phyloP scores from a whole-genome alignment of 495 filamentous ascomycete genomes.

The Venustampulla echinocandica region DNA sequence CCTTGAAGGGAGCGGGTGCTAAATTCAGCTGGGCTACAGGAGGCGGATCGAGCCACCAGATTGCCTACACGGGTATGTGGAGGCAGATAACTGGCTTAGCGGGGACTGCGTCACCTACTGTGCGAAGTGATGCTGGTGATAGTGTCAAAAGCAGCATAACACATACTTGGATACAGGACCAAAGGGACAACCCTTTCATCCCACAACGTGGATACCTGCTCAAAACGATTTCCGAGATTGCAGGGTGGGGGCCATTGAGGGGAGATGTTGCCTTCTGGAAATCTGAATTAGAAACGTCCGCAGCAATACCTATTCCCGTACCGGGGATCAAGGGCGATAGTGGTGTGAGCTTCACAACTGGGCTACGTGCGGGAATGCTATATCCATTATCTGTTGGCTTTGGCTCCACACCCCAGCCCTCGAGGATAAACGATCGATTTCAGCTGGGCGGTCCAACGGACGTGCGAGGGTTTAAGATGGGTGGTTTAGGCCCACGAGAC shows the following conservation, averaged over 20 bases:
- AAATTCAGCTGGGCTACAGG: slow-evolving; percentile 62
- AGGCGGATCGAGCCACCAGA: slow-evolving; percentile 57
- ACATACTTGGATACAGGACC: slow-evolving; percentile 72
- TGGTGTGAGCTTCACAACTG: slow-evolving; percentile 52
- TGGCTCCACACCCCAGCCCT: slow-evolving; percentile 45
- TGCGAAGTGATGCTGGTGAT: slow-evolving; percentile 82
- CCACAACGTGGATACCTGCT: slow-evolving; percentile 71
- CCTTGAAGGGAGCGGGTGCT: slow-evolving; percentile 66
- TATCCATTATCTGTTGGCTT: slow-evolving; percentile 49
- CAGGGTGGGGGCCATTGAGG: slow-evolving; percentile 72
- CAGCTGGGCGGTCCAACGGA: slow-evolving; percentile 89
- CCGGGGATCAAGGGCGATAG: slow-evolving; percentile 57
- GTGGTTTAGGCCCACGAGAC: slow-evolving; percentile 81
- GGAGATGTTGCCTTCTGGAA: slow-evolving; percentile 91
- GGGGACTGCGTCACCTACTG: slow-evolving; percentile 63
- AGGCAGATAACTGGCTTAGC: slow-evolving; percentile 75
- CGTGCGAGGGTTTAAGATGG: slow-evolving; percentile 85
- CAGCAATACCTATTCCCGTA: slow-evolving; percentile 60
- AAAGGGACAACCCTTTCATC: slow-evolving; percentile 72
- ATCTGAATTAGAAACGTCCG: slow-evolving; percentile 71
- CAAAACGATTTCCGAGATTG: slow-evolving; percentile 69
- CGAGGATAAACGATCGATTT: slow-evolving; percentile 89
- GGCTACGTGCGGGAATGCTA: slow-evolving; percentile 47
- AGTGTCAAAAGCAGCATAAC: slow-evolving; percentile 78
- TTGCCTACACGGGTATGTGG: slow-evolving; percentile 76